Evolutionary conservation across 768 basidiomycete genomes (phyloP).

Genomic region (Rhodotorula babjevae): DNA sequence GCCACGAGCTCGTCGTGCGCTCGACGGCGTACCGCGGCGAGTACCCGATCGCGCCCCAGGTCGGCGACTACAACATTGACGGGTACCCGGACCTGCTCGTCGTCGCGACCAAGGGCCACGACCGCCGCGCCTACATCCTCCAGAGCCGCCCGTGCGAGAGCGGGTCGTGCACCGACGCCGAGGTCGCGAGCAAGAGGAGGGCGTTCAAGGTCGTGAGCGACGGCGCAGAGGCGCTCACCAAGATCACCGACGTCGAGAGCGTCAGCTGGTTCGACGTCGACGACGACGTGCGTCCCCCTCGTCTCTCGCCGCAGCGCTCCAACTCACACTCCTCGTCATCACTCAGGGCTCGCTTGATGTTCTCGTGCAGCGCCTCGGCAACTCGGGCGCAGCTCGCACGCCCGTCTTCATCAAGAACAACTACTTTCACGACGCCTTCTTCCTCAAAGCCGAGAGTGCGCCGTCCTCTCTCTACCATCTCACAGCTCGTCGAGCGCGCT

Average conservation of each 20-base stretch:
- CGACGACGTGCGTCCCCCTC: slow-evolving; percentile 75
- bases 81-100: slow-evolving; percentile 82
- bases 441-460: slow-evolving; percentile 76
- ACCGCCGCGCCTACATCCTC: slow-evolving; percentile 44
- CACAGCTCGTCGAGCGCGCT: no score
- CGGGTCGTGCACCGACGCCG: slow-evolving; percentile 31
- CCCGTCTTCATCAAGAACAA: slow-evolving; percentile 89
- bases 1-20: slow-evolving; percentile 58
- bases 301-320: no score
- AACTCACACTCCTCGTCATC: no score
- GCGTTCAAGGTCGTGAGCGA: slow-evolving; percentile 60
- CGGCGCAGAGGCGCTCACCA: slow-evolving; percentile 59
- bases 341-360: slow-evolving; percentile 80
- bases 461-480: neutral
- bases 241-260: slow-evolving; percentile 70
- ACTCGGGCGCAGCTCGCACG: slow-evolving; percentile 49
- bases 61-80: slow-evolving; percentile 87
- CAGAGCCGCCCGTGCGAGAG: slow-evolving; percentile 45
- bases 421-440: slow-evolving; percentile 97
- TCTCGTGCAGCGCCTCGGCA: slow-evolving; percentile 77
- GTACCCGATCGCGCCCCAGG: slow-evolving; percentile 68
- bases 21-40: slow-evolving; percentile 64
- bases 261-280: slow-evolving; percentile 85
- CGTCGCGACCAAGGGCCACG: slow-evolving; percentile 17
- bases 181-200: slow-evolving; percentile 52